phyloP scores from a whole-genome alignment of 805 yeast genomes.

The Candida easanensis region DNA sequence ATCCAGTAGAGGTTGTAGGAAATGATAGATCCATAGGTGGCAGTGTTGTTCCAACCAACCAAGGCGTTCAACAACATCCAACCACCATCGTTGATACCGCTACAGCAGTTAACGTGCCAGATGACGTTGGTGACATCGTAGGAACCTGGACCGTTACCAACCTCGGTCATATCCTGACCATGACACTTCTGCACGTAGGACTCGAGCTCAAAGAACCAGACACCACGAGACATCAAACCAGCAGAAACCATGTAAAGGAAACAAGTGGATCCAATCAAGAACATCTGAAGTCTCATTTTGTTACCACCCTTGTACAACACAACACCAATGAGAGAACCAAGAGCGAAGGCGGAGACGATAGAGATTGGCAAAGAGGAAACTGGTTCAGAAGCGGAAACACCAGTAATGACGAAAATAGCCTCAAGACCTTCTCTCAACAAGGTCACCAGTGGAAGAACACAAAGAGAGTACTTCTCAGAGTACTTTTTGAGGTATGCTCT shows the following conservation, averaged over 20 bases:
- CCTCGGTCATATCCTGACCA: constrained; percentile 83
- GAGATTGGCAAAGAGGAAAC: constrained; percentile 63
- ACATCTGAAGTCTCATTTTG: constrained; percentile 69
- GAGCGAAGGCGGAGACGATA: constrained; percentile 51
- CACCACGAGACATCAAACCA: constrained; percentile 83
- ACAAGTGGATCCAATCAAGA: constrained; percentile 73
- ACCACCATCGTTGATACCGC: constrained; percentile 84
- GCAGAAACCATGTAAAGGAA: constrained; percentile 84
- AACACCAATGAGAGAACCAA: constrained; percentile 66
- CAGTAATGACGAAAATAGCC: constrained; percentile 89
- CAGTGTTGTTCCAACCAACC: constrained; percentile 92
- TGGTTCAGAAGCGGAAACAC: constrained; percentile 77
- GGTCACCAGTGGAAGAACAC: constrained; percentile 78
- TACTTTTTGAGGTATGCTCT: constrained; percentile 17
- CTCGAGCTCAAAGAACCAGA: constrained; percentile 87
- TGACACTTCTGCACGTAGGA: constrained; percentile 65
- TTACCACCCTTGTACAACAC: constrained; percentile 76
- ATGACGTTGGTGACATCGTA: constrained; percentile 75
- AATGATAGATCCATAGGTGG: constrained; percentile 83
- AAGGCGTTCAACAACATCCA: constrained; percentile 91
- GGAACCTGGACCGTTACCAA: constrained; percentile 91
- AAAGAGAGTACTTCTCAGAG: constrained; percentile 61
- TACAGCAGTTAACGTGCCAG: constrained; percentile 96
- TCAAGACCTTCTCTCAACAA: constrained; percentile 89
- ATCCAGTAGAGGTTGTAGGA: constrained; percentile 77